Evolutionary conservation across 1,284 basidiomycete species (phyloP).

Genomic region (Tylopilus sp.): DNA sequence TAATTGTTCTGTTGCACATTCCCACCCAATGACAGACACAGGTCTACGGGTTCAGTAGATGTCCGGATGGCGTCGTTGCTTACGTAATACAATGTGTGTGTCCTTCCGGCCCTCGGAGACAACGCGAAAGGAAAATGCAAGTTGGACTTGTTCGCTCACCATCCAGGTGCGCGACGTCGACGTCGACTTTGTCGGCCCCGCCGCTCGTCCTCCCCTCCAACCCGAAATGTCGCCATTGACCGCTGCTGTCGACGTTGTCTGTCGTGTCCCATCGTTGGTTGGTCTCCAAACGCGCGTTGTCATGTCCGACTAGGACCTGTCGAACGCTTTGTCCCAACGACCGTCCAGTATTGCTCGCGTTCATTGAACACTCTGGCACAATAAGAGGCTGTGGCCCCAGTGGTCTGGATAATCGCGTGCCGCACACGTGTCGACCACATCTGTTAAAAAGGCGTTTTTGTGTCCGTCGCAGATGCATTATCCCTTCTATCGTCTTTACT

Average conservation of each 20-base stretch:
- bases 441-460: constrained; percentile 30
- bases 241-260: background rate
- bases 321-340: constrained; percentile 16
- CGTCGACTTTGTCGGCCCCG: background rate
- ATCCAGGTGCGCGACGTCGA: background rate
- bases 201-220: background rate
- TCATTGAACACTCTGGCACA: constrained; percentile 14
- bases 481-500: constrained; percentile 6
- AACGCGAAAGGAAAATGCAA: background rate
- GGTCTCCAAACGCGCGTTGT: background rate
- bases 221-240: background rate
- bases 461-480: constrained; percentile 10
- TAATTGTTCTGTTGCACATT: constrained; percentile 4
- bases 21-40: too few relatives aligned
- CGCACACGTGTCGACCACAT: constrained; percentile 35
- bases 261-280: too few relatives aligned
- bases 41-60: too few relatives aligned
- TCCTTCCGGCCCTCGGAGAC: background rate
- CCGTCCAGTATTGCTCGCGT: background rate
- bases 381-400: constrained; percentile 9
- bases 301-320: constrained; percentile 1
- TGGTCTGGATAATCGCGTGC: constrained; percentile 34
- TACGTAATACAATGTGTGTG: constrained; percentile 8
- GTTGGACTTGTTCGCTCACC: constrained; percentile 5
- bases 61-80: too few relatives aligned